These are phyloP conservation scores for Starmera stellimalicola DNA, from an alignment of 1,139 yeast genomes.

Conservation along the genomic window DNA sequence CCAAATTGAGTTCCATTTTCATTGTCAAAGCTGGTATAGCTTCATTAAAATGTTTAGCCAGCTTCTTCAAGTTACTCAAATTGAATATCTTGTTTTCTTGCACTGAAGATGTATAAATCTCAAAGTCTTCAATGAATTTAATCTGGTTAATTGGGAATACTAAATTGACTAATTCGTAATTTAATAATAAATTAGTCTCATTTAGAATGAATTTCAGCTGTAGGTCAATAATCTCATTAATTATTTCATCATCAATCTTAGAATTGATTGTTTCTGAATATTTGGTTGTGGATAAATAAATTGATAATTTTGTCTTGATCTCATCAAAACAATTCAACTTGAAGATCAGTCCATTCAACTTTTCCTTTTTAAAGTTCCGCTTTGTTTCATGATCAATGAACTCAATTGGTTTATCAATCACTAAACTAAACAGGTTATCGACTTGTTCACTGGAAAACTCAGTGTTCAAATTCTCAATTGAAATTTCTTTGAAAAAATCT, in stretches of 20 bases:
- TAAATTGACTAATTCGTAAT: slow-evolving; percentile 57
- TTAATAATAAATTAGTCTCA: slow-evolving; percentile 43
- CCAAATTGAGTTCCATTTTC: slow-evolving; percentile 46
- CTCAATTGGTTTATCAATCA: slow-evolving; percentile 42
- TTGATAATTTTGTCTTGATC: slow-evolving; percentile 43
- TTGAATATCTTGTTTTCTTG: slow-evolving; percentile 58
- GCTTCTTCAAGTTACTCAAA: slow-evolving; percentile 29
- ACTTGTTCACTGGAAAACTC: slow-evolving; percentile 31
- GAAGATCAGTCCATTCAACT: slow-evolving; percentile 26
- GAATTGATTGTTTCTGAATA: neutral
- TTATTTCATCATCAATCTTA: too few species aligned
- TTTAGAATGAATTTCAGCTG: slow-evolving; percentile 37
- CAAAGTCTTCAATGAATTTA: slow-evolving; percentile 35
- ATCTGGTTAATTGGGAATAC: slow-evolving; percentile 51
- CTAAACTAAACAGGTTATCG: slow-evolving; percentile 25
- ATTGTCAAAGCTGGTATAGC: slow-evolving; percentile 53
- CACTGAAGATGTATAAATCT: slow-evolving; percentile 50
- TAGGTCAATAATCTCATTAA: slow-evolving; percentile 29
- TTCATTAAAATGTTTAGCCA: slow-evolving; percentile 35
- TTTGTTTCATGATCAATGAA: slow-evolving; percentile 30
- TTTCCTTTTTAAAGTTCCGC: slow-evolving; percentile 18
- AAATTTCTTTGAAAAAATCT: slow-evolving; percentile 37
- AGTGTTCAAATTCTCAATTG: slow-evolving; percentile 12
- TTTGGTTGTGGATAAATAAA: slow-evolving; percentile 22
- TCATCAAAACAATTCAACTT: slow-evolving; percentile 53